phyloP scores from a whole-genome alignment of 495 filamentous ascomycete species.

The Parachaetomium inaequale region DNA sequence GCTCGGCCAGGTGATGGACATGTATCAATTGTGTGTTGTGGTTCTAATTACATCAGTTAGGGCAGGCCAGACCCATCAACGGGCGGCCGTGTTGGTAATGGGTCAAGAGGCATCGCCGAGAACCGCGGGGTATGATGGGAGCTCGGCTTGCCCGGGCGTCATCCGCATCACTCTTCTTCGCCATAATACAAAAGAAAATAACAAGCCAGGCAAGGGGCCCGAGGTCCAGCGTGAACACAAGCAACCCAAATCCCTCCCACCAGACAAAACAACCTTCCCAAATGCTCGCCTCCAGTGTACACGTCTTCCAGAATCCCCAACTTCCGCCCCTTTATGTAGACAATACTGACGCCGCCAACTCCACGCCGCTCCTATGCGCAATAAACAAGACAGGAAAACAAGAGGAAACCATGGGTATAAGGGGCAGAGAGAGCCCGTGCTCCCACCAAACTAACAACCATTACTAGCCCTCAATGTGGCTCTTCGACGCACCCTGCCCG shows the following conservation, averaged over 20 bases:
- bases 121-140: conserved; percentile 13
- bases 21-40: conserved; percentile 4
- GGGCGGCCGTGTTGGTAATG: not conserved
- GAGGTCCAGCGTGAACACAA: not conserved
- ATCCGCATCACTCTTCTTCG: conserved; percentile 10
- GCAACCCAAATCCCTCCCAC: not conserved
- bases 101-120: conserved; percentile 8
- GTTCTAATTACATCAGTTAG: conserved; percentile 31
- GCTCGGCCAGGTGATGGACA: not conserved
- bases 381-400: conserved; percentile 33
- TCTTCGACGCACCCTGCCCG: conserved; percentile 54
- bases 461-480: conserved; percentile 53
- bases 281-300: conserved; percentile 22
- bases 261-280: conserved; percentile 5
- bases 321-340: conserved; percentile 29
- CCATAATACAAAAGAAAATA: conserved; percentile 29
- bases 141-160: not conserved
- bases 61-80: not conserved
- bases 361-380: conserved; percentile 37
- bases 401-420: conserved; percentile 8
- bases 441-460: not conserved
- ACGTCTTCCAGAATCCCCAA: conserved; percentile 15
- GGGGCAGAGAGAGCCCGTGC: not conserved
- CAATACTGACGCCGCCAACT: conserved; percentile 43
- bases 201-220: conserved; percentile 4